Base-by-base conservation (phyloP, 139 green algal genomes). In the Zygnema circumcarinatum region DNA sequence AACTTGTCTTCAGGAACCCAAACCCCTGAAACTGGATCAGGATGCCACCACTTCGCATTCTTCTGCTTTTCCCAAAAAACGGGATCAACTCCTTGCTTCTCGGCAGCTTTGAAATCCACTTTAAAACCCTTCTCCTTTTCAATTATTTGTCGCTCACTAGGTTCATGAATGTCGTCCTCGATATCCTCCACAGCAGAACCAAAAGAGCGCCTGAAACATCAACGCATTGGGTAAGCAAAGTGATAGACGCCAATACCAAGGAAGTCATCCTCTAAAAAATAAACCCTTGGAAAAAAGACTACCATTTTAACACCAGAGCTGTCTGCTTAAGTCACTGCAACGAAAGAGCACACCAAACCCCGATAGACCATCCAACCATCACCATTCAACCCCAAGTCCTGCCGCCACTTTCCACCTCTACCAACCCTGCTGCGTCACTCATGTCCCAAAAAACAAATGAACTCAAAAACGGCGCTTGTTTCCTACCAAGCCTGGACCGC, bases 1-100 rank as follows among this genome's bases (percentile, higher is more conserved):
- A 84, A 84, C 36, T 36, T 68, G 76, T 84, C 76, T 1, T 84
- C 76, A 2, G 76, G 76, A 36, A 84, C 76, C 76, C 76, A 84
- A 36, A 53, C 33, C 0, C 76, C 76, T 25, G 35, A 67, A 32
- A 84, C 76, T 29, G 76, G 76, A 31, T 84, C 76, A 7, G 76
- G 76, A 54, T 56, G 62, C 76, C 76, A 84, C 36, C 76, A 84
- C 39, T 84, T 78, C 69, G 36, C 69, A 7, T 39, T 41, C 7
- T 78, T 78, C 16, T 78, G 69, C 69, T 20, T 78, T 11, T 41
- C 11, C 69, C 69, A 78, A 39, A 39, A 78, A 20, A n/a, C 36
- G 11, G 69, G 69, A 41, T 78, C 69, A 11, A 52, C 16, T 39
- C 11, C 69, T 78, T 39, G 69, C 69, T 78, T 78, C 69, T 52